phyloP scores from a whole-genome alignment of 306 rosid species.

The Elaeagnus macrophylla region DNA sequence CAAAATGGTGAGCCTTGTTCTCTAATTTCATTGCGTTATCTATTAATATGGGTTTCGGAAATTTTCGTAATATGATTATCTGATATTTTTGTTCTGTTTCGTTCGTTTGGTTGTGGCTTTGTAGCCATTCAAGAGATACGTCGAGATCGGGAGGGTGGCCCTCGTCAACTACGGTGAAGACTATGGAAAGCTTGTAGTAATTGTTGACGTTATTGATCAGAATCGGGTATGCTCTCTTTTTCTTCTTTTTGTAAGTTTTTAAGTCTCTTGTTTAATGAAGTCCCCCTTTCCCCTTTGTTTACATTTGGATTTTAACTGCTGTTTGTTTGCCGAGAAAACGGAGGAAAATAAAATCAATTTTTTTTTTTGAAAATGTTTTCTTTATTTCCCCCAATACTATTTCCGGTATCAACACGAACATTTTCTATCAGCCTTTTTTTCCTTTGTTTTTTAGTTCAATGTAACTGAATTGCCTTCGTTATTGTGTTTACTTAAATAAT shows the following conservation, averaged over 20 bases:
- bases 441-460: too few species aligned
- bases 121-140: conserved; percentile 88
- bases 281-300: too few species aligned
- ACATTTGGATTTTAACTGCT: too few species aligned
- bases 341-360: too few species aligned
- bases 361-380: too few species aligned
- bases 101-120: background rate
- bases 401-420: too few species aligned
- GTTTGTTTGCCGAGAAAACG: background rate
- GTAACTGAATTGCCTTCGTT: too few species aligned
- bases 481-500: too few species aligned
- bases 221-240: conserved; percentile 37
- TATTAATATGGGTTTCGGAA: background rate
- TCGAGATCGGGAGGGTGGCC: conserved; percentile 92
- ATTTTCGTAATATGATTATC: background rate
- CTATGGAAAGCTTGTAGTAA: conserved; percentile 83
- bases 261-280: background rate
- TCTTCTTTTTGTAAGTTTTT: background rate
- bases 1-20: conserved; percentile 42
- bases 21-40: background rate
- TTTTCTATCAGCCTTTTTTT: too few species aligned
- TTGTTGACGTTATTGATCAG: conserved; percentile 89
- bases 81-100: background rate
- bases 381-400: too few species aligned
- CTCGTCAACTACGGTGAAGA: conserved; percentile 84